Base-by-base conservation (phyloP, 805 yeast species). In the Suhomyces canberraensis region DNA sequence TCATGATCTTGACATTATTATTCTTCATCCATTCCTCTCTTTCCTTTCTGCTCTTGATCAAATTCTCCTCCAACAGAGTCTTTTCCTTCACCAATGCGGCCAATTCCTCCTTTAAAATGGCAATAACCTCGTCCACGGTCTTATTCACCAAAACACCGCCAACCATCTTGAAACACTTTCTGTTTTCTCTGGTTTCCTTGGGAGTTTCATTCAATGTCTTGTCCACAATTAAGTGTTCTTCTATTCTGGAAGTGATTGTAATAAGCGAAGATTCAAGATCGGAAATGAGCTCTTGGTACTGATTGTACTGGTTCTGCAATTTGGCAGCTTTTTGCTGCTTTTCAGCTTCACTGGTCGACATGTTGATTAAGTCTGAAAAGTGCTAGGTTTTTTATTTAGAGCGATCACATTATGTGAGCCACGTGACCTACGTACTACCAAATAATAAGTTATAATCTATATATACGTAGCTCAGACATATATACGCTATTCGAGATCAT, bases 61-160 rank as follows among this genome's bases (percentile, higher is more conserved):
- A 49, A 25, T 51, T 53, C 21, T 52, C 51, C 33, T 60, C 67
- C 26, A 55, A 37, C 19, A 38, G 45, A 17, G 45, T 56, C 28
- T 50, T 55, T 32, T 56, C 51, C 4, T 39, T 42, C 16, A 41
- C 46, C 37, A 64, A 50, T 3, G 28, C 42, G 4, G 59, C 58
- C 16, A 69, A 51, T 47, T 84, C 88, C 17, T 75, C 67, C 35
- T 73, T 69, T 36, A 88, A 61, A 8, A 81, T 69, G 9, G 81
- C 81, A 17, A 73, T 61, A 3, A 90, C 93, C 27, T 85, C 88
- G n/a, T 73, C 80, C 4, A 88, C 93, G 3, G 80, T 73, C 46
- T 85, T 81, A 53, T 89, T 95, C 13, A 90, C 84, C 21, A 91
- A 70, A 3, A 90, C 95, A 8, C 96, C 95, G 17, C 96, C 97